Base-by-base conservation (phyloP, 2,329 filamentous ascomycete species). In the Helicocarpus griseus region DNA sequence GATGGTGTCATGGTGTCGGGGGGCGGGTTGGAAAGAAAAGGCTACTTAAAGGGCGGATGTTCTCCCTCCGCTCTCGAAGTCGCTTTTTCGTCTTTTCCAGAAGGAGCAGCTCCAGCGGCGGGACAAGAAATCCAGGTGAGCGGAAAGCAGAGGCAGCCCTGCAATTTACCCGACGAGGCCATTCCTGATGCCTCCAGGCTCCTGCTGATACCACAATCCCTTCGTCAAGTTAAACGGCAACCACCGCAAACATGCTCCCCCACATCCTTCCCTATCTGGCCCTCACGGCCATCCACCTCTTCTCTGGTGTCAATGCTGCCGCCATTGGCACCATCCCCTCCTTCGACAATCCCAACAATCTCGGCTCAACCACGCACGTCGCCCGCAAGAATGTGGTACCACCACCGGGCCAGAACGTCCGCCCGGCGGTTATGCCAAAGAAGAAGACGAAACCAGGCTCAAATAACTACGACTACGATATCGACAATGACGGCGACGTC, bases 221-320 rank as follows among this genome's bases (percentile, higher is more conserved):
- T 44, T n/a, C 26, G 19, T 13, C 11, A 11, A 29, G 26, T 9
- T n/a, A 19, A 29, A 29, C 28, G 26, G 13, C 1, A 5, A n/a
- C 14, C 22, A 26, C 21, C 28, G 24, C n/a, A 8, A 47, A 47
- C 19, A 47, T 36, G 44, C 21, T 26, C 13, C 31, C 44, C 21
- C 44, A 47, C 31, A 6, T 47, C 44, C 31, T 47, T 29, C 44
- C 44, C 19, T 47, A 36, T 29, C 21, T 47, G 29, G n/a, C 31
- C 21, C 17, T 36, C 31, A 36, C 44, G 11, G 44, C 19, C 5
- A 24, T 36, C 31, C 44, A 36, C 21, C 44, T 47, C 11, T 47
- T 47, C 31, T 35, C 31, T 19, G 44, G 44, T 35, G 31, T 47
- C n/a, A 47, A 36, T 28, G 44, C 44, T 3, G 29, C 44, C 19